Conservation (phyloP, 192 early-diverging fungal genomes). For the Backusella parvicylindrica region DNA sequence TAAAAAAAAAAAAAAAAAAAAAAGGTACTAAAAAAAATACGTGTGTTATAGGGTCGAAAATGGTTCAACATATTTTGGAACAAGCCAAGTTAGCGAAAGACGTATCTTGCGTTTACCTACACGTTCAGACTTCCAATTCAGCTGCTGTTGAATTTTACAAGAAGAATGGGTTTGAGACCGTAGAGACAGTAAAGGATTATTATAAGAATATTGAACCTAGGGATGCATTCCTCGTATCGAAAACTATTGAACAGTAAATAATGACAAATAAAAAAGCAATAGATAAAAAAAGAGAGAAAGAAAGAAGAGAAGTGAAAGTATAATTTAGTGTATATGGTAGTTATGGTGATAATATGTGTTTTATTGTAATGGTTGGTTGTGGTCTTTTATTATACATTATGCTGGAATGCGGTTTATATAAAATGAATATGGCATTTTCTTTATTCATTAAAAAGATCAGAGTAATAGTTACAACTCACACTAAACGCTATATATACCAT, state of each 20-base stretch:
- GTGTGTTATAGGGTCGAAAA: slow-evolving; percentile 44
- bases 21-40: background rate
- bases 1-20: background rate
- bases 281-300: background rate
- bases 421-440: background rate
- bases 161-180: slow-evolving; percentile 68
- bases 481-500: background rate
- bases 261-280: background rate
- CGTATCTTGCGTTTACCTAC: slow-evolving; percentile 65
- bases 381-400: too few species aligned
- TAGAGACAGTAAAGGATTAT: slow-evolving; percentile 61
- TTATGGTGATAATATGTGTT: too few species aligned
- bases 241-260: slow-evolving; percentile 22
- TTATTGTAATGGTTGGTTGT: background rate
- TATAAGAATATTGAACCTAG: slow-evolving; percentile 83
- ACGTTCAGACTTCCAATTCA: slow-evolving; percentile 82
- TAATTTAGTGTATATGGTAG: background rate
- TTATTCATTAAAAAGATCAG: background rate
- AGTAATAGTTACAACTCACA: background rate
- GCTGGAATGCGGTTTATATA: background rate
- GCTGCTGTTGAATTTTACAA: slow-evolving; percentile 83
- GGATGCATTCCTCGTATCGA: slow-evolving; percentile 69
- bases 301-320: background rate
- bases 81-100: slow-evolving; percentile 42
- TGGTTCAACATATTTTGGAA: slow-evolving; percentile 58